These are phyloP conservation scores for Pythium dissimile DNA, from an alignment of 352 stramenopile genomes.

Conservation along the genomic window DNA sequence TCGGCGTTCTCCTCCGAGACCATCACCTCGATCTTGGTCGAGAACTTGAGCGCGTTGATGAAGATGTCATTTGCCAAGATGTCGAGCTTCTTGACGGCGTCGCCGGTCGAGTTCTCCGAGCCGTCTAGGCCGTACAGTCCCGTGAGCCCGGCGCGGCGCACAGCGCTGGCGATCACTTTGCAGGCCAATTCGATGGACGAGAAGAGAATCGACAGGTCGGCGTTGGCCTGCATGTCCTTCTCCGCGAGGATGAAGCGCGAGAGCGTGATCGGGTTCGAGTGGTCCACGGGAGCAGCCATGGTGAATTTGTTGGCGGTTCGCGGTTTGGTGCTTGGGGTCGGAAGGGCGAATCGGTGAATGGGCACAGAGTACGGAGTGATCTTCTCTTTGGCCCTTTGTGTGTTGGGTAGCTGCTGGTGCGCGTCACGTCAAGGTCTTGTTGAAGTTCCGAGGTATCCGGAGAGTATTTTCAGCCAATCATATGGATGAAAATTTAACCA, in stretches of 20 bases:
- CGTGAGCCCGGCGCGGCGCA: conserved; percentile 91
- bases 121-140: conserved; percentile 95
- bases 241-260: conserved; percentile 92
- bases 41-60: conserved; percentile 96
- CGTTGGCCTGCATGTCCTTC: conserved; percentile 92
- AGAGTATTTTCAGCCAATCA: conserved; percentile 5
- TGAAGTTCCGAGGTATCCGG: conserved; percentile 6
- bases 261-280: conserved; percentile 91
- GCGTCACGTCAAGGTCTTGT: conserved; percentile 1
- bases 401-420: background rate
- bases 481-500: background rate
- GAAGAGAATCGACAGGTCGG: conserved; percentile 94
- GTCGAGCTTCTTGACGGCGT: conserved; percentile 99
- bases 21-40: conserved; percentile 96
- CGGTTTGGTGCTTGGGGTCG: background rate
- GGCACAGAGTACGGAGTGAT: too few relatives aligned
- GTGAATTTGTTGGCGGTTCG: conserved; percentile 5
- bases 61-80: conserved; percentile 98
- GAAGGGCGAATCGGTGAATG: background rate
- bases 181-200: conserved; percentile 95
- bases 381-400: too few relatives aligned
- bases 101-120: conserved; percentile 95
- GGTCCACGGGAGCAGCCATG: conserved; percentile 54
- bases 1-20: conserved; percentile 98
- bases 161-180: conserved; percentile 96